Percentiles rank a stretch among this genome's conserved stretches.
Conservation (phyloP, 2,329 filamentous ascomycete genomes). For the Paramyrothecium sp. region DNA sequence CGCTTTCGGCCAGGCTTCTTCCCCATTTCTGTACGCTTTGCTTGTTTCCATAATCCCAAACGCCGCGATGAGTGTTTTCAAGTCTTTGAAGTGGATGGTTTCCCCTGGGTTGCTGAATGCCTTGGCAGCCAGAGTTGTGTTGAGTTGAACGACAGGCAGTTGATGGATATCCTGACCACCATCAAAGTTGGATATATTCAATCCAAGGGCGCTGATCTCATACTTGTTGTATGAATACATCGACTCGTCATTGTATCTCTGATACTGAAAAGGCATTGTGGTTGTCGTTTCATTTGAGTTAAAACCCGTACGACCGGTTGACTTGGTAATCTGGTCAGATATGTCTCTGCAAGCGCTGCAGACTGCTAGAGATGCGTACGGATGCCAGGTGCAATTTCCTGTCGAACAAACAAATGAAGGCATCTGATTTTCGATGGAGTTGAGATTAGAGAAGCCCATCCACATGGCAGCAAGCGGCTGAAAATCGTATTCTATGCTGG, state of each 20-base stretch:
- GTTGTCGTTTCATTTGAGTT: not conserved
- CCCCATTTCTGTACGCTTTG: conserved; percentile 1
- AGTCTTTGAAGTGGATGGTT: not conserved
- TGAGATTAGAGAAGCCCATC: conserved; percentile 5
- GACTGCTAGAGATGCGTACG: conserved; percentile 2
- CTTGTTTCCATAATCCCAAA: conserved; percentile 8
- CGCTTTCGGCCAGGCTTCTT: conserved; percentile 7
- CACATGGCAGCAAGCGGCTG: not conserved
- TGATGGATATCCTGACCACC: not conserved
- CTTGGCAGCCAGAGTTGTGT: not conserved
- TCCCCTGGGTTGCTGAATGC: not conserved
- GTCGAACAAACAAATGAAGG: conserved; percentile 7
- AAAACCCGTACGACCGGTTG: not conserved
- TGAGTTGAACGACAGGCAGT: not conserved
- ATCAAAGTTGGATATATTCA: not conserved
- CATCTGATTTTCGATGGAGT: not conserved
- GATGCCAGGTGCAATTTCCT: conserved; percentile 10
- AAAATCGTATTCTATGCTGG: not conserved
- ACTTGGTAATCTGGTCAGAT: not conserved
- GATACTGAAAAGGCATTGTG: not conserved
- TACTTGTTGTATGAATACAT: not conserved
- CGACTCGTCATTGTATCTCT: not conserved
- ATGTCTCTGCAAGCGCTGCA: conserved; percentile 8
- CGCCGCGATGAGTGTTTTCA: conserved; percentile 4
- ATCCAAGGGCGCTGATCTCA: not conserved